A percentile compares a stretch with the other conserved stretches of the same genome.
phyloP scores from a whole-genome alignment of 2,329 filamentous ascomycete genomes.

The Pezicula neosporulosa region DNA sequence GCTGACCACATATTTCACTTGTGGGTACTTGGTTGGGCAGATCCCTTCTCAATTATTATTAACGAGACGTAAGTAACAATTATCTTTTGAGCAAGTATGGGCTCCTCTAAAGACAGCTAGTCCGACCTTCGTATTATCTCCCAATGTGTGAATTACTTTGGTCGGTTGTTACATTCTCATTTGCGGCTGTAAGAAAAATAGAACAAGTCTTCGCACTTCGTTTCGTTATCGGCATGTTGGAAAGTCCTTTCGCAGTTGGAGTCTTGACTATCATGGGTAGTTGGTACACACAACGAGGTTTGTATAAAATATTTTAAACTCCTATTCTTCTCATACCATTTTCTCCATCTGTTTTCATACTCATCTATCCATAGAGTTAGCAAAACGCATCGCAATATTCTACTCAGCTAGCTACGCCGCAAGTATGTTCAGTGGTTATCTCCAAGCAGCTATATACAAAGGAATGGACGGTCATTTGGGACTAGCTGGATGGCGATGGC shows the following conservation, averaged over 20 bases:
- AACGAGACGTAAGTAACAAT: background rate
- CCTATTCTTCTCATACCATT: no score
- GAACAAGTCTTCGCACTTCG: background rate
- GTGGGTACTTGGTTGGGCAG: background rate
- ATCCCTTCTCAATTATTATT: background rate
- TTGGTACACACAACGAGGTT: background rate
- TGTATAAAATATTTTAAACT: background rate
- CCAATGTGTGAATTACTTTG: background rate
- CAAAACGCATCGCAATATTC: background rate
- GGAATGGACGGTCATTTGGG: conserved; percentile 32
- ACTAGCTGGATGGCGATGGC: conserved; percentile 33
- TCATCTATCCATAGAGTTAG: background rate
- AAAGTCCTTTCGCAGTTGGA: background rate
- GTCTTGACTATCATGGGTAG: background rate
- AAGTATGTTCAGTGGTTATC: conserved; percentile 34
- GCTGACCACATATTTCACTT: background rate
- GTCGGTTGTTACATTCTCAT: background rate
- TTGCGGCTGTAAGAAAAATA: background rate
- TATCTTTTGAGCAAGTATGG: background rate
- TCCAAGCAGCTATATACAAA: conserved; percentile 28
- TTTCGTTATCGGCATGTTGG: background rate
- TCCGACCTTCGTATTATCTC: background rate
- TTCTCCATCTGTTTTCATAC: no score
- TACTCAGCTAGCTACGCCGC: background rate
- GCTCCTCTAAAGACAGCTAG: background rate